These are phyloP conservation scores for Fusarium robinianum DNA, from an alignment of 2,329 filamentous ascomycete species.

Conservation along the genomic window DNA sequence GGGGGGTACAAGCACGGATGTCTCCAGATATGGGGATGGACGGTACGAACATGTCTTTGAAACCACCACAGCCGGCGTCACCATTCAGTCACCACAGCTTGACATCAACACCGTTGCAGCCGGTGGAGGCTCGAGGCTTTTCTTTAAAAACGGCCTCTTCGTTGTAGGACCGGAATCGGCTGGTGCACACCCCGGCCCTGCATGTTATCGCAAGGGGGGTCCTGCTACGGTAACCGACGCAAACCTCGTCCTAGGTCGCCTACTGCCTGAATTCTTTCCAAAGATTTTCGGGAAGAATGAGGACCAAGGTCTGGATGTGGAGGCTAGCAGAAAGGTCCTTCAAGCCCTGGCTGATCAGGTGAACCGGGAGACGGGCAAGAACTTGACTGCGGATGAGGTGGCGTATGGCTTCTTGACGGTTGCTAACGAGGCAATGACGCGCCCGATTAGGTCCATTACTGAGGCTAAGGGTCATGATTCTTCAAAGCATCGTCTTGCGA, in stretches of 20 bases:
- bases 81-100: conserved; percentile 87
- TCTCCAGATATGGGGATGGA: conserved; percentile 83
- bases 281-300: conserved; percentile 94
- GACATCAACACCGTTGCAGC: conserved; percentile 96
- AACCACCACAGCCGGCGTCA: conserved; percentile 91
- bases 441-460: conserved; percentile 86
- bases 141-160: conserved; percentile 88
- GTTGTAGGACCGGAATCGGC: conserved; percentile 90
- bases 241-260: conserved; percentile 80
- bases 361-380: conserved; percentile 72
- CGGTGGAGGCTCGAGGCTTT: conserved; percentile 81
- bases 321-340: conserved; percentile 76
- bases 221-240: conserved; percentile 93
- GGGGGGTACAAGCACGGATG: conserved; percentile 88
- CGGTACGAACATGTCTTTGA: conserved; percentile 93
- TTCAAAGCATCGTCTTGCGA: conserved; percentile 85
- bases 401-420: conserved; percentile 89
- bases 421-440: conserved; percentile 88
- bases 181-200: conserved; percentile 85
- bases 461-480: conserved; percentile 93
- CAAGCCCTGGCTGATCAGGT: conserved; percentile 76
- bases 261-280: conserved; percentile 90
- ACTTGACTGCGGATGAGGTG: conserved; percentile 80
- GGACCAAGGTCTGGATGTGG: conserved; percentile 75
- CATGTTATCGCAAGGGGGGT: conserved; percentile 88